Percentiles rank a stretch among this genome's conserved stretches.
Conservation (phyloP, 2,329 filamentous ascomycete genomes). For the Aspergillus sp. region DNA sequence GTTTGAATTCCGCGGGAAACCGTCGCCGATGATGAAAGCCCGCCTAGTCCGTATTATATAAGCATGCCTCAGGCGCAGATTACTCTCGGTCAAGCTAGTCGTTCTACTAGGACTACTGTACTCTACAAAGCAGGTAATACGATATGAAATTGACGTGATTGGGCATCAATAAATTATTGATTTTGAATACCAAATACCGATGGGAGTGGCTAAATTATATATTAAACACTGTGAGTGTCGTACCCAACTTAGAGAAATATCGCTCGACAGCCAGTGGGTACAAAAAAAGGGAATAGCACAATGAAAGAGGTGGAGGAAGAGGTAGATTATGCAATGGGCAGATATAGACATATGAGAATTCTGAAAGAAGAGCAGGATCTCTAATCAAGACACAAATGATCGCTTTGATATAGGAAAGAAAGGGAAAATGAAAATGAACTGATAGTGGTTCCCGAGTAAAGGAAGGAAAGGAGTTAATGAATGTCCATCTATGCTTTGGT, state of each 20-base stretch:
- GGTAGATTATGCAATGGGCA: background rate
- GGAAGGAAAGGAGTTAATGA: background rate
- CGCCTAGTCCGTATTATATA: slow-evolving; percentile 1
- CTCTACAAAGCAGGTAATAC: background rate
- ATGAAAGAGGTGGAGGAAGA: background rate
- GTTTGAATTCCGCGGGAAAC: slow-evolving; percentile 33
- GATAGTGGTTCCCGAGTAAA: background rate
- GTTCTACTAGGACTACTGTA: background rate
- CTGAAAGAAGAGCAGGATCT: background rate
- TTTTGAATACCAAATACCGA: background rate
- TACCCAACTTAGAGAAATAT: background rate
- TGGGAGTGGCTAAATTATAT: slow-evolving; percentile 13
- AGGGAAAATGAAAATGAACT: background rate
- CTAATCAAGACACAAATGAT: background rate
- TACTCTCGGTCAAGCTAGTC: background rate
- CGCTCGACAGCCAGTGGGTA: background rate
- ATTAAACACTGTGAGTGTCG: slow-evolving; percentile 12
- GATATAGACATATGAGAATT: background rate
- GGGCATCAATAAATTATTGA: slow-evolving; percentile 13
- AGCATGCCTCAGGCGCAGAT: background rate
- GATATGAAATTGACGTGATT: background rate
- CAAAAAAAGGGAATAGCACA: background rate
- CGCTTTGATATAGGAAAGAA: background rate
- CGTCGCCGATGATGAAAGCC: slow-evolving; percentile 2
- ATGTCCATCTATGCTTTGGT: slow-evolving; percentile 20